Evolutionary conservation across 495 filamentous ascomycete species (phyloP).

Genomic region (Acidomyces sp.): DNA sequence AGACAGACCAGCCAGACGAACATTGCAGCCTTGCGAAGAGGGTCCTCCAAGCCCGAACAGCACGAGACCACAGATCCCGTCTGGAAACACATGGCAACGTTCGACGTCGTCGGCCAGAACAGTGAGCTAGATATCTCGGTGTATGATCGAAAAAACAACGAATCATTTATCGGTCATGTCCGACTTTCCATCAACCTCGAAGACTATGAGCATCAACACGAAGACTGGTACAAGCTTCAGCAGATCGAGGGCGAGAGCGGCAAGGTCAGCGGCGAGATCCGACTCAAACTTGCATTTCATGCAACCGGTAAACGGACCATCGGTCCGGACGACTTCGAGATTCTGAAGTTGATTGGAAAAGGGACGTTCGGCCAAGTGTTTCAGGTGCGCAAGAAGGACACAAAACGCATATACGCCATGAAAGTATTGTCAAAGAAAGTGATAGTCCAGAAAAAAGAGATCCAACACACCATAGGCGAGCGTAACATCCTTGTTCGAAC

Average conservation of each 20-base stretch:
- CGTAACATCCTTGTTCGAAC: constrained; percentile 94
- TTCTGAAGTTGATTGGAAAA: constrained; percentile 92
- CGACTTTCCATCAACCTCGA: constrained; percentile 44
- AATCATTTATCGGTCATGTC: constrained; percentile 86
- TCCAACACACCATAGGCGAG: constrained; percentile 91
- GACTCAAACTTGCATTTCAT: constrained; percentile 73
- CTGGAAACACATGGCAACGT: constrained; percentile 90
- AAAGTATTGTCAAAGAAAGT: constrained; percentile 99
- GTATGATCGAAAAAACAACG: constrained; percentile 73
- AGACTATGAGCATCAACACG: constrained; percentile 53
- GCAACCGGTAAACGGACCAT: constrained; percentile 85
- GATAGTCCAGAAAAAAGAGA: constrained; percentile 98
- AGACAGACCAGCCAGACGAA: constrained; percentile 91
- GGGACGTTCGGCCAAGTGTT: constrained; percentile 99
- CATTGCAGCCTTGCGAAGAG: constrained; percentile 37
- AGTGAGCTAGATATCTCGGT: constrained; percentile 87
- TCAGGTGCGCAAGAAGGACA: constrained; percentile 97
- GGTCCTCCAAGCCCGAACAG: constrained; percentile 44
- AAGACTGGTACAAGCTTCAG: constrained; percentile 76
- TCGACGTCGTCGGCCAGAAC: constrained; percentile 88
- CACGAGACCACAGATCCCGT: constrained; percentile 68
- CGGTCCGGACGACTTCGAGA: constrained; percentile 92
- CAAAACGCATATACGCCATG: constrained; percentile 93
- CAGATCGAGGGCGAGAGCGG: constrained; percentile 50
- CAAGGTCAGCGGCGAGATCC: constrained; percentile 80